A percentile compares a stretch with the other conserved stretches of the same genome.
phyloP scores from a whole-genome alignment of 108 stramenopile genomes.

The Schizochytrium sp. region DNA sequence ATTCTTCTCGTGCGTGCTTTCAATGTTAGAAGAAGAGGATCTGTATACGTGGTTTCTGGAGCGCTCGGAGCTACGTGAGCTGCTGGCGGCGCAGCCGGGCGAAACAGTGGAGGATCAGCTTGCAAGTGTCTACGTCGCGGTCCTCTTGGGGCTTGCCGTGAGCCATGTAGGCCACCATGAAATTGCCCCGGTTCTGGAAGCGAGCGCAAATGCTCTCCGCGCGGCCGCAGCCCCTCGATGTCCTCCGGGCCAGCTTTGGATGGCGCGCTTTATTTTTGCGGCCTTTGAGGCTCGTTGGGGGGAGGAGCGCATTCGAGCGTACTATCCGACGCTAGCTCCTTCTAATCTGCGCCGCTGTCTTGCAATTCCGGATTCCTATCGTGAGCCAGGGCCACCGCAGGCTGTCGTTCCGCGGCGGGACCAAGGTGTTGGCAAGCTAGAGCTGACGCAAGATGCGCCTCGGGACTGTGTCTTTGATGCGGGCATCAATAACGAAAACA shows the following conservation, averaged over 20 bases:
- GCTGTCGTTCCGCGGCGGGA: too few species aligned
- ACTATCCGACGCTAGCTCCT: neutral
- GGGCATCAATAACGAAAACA: too few species aligned
- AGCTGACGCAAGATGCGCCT: too few species aligned
- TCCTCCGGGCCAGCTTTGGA: neutral
- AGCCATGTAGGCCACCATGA: neutral
- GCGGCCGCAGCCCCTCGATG: neutral
- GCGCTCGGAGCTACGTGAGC: neutral
- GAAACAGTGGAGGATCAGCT: neutral
- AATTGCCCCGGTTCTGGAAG: neutral
- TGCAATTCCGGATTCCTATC: neutral
- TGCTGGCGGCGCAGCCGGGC: neutral
- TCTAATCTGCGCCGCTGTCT: neutral
- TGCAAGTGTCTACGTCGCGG: neutral
- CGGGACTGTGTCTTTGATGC: too few species aligned
- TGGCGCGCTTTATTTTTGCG: neutral
- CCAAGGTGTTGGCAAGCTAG: too few species aligned
- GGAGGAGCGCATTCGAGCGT: neutral
- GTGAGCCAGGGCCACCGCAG: neutral
- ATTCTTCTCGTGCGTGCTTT: neutral
- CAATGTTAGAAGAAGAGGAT: neutral
- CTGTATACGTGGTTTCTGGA: neutral
- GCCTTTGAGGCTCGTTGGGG: neutral
- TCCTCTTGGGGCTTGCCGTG: neutral
- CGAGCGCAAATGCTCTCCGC: neutral